Base-by-base conservation (phyloP, 2,329 filamentous ascomycete species). In the Xylaria sp. region DNA sequence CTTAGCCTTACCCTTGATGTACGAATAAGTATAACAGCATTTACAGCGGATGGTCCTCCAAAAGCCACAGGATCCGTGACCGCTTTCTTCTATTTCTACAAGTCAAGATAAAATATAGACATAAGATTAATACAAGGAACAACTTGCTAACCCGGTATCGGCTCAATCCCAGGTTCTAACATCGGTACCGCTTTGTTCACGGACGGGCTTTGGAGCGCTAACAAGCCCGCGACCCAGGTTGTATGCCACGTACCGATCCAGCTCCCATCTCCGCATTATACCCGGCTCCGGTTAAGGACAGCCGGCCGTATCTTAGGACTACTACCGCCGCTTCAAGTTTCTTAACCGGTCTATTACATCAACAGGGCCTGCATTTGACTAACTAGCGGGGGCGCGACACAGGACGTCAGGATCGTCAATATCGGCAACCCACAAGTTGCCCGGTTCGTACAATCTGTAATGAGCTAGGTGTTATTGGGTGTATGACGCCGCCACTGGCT, bases 221-320 rank as follows among this genome's bases (percentile, higher is more conserved):
- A 25, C 25, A 46, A 37, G 28, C 12, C 31, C 39, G 55, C 46
- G 23, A 20, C 34, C 34, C 12, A 25, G 8, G 20, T 37, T 55
- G 2, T 28, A 31, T n/a, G 9, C 55, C 4, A 28, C 28, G 28
- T 28, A 39, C 52, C 31, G 20, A 58, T 60, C 46, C 61, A 68
- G 63, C 18, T 56, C 69, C 65, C 61, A 68, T 66, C 18, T 51
- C 69, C 69, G 69, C 50, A 13, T 52, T 68, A 70, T 68, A 68
- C 37, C 69, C 69, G 65, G 52, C 10, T 7, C 62, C 69, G 62
- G 58, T 54, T 46, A 54, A 64, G 52, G 37, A 66, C 44, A 65
- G 6, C 56, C 61, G 50, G 41, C 41, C 13, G 55, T 41, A 46
- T 46, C 31, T 41, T 54, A 23, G 55, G 56, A 31, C 18, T 20